Evolutionary conservation across 257 asterid species (phyloP), one percentile per base, ranked within the genome.

Genomic region (Coffea canephora): DNA sequence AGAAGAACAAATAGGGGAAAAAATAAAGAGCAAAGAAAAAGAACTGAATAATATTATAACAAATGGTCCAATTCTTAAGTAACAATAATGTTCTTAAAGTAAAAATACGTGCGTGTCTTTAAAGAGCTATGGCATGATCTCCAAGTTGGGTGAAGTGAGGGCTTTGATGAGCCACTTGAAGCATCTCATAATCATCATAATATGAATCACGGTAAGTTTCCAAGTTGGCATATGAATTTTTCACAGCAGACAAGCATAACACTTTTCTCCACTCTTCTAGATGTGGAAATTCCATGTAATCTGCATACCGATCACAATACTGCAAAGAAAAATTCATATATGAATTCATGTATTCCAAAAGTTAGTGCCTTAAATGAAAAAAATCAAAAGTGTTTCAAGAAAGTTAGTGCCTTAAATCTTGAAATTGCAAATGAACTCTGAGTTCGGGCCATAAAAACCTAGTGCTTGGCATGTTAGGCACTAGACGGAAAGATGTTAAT

Each of bases 201-300:
- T 89, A 91, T 3, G 89, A 88, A 68, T 94, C 98, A 1, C 96
- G 92, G 78, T 82, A 94, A 7, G 89, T 86, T 82, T 94, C 97
- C 84, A 91, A 82, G 86, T 91, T 87, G 41, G 41, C 65, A 54
- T 81, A 90, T 2, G 90, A 76, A 46, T 87, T 90, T 70, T 52
- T 77, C 25, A 90, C 11, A 25, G 90, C 82, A 61, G 97, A 90
- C 16, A 88, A 2, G 74, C 91, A 90, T 4, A 94, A 93, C 72
- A 82, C 89, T 82, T 91, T 94, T 83, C 92, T 90, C 97, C 98
- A 94, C 75, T 94, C 97, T 84, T 94, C 98, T 77, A 87, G 43
- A 73, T 78, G 97, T n/a, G 96, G 96, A 61, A 88, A 92, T 46
- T 86, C 96, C 21, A 79, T 64, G 70, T 78, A 81, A 84, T 92